Percentiles rank a stretch among this genome's conserved stretches.
These are phyloP conservation scores for Aquilaria malaccensis DNA, from an alignment of 345 rosid genomes.

Conservation along the genomic window DNA sequence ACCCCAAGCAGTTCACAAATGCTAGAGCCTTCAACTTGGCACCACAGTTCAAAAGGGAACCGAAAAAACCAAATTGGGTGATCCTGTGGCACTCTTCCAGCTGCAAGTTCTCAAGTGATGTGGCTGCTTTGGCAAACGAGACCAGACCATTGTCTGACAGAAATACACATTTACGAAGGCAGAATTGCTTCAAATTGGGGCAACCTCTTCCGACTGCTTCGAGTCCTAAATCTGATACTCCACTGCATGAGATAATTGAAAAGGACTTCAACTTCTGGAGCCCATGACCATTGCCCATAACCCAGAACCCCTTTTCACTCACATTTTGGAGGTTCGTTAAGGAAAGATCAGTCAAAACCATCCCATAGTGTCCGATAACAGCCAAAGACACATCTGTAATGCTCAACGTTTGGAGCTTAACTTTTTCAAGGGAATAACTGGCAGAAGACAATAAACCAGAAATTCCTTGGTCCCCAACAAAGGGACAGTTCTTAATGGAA, in stretches of 20 bases:
- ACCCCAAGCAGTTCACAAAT: conserved; percentile 62
- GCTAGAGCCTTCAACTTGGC: conserved; percentile 61
- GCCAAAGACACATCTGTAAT: conserved; percentile 82
- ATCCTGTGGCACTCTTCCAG: conserved; percentile 95
- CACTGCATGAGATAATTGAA: conserved; percentile 53
- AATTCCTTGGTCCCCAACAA: conserved; percentile 88
- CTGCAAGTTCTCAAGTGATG: conserved; percentile 66
- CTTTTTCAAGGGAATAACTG: conserved; percentile 37
- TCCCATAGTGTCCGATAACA: conserved; percentile 84
- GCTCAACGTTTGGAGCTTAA: conserved; percentile 72
- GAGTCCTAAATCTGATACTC: conserved; percentile 69
- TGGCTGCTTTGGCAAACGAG: conserved; percentile 55
- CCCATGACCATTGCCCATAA: conserved; percentile 85
- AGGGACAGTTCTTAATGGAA: conserved; percentile 65
- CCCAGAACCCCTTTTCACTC: conserved; percentile 90
- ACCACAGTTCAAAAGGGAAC: conserved; percentile 64
- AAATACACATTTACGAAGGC: conserved; percentile 43
- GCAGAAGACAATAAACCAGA: conserved; percentile 47
- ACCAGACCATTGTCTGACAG: conserved; percentile 78
- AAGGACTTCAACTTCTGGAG: conserved; percentile 72
- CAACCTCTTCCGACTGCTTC: conserved; percentile 78
- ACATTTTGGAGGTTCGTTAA: conserved; percentile 56
- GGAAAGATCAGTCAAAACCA: conserved; percentile 54
- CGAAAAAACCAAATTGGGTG: conserved; percentile 80
- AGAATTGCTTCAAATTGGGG: conserved; percentile 62